phyloP scores from a whole-genome alignment of 768 basidiomycete species.

The Leucocoprinus sp. region DNA sequence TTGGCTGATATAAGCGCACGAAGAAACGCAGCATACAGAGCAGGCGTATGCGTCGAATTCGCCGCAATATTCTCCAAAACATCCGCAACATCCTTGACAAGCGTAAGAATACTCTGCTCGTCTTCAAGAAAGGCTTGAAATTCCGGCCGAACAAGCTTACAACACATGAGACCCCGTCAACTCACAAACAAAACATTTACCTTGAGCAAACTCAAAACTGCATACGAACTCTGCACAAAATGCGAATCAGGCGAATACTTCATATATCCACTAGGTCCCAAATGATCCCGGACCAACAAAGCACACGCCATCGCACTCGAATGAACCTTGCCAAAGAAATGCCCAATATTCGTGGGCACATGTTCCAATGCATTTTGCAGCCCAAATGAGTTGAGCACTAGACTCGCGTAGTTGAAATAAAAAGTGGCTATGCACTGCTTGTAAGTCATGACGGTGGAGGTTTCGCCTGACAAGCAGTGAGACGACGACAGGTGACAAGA shows the following conservation, averaged over 20 bases:
- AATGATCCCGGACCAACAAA: slow-evolving; percentile 64
- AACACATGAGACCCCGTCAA: slow-evolving; percentile 2
- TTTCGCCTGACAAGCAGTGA: slow-evolving; percentile 20
- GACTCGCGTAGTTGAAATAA: slow-evolving; percentile 77
- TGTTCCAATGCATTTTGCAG: slow-evolving; percentile 92
- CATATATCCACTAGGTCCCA: slow-evolving; percentile 70
- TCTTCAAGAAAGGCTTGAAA: slow-evolving; percentile 71
- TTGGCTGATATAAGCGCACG: slow-evolving; percentile 65
- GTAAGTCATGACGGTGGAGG: slow-evolving; percentile 28
- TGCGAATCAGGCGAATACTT: slow-evolving; percentile 85
- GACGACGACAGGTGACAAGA: background rate
- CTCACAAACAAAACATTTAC: slow-evolving; percentile 33
- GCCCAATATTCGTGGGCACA: slow-evolving; percentile 60
- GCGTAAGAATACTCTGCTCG: slow-evolving; percentile 59
- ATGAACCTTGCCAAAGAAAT: slow-evolving; percentile 80
- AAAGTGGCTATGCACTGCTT: slow-evolving; percentile 52
- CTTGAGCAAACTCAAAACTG: slow-evolving; percentile 88
- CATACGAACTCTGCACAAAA: slow-evolving; percentile 90
- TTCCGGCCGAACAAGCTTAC: slow-evolving; percentile 73
- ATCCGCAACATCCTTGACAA: slow-evolving; percentile 77
- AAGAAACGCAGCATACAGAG: slow-evolving; percentile 79
- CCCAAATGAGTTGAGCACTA: slow-evolving; percentile 94
- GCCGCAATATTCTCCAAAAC: slow-evolving; percentile 71
- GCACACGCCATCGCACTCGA: slow-evolving; percentile 64
- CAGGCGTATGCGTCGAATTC: slow-evolving; percentile 79